Base-by-base conservation (phyloP, 2,329 filamentous ascomycete genomes). In the Madurella mycetomatis region DNA sequence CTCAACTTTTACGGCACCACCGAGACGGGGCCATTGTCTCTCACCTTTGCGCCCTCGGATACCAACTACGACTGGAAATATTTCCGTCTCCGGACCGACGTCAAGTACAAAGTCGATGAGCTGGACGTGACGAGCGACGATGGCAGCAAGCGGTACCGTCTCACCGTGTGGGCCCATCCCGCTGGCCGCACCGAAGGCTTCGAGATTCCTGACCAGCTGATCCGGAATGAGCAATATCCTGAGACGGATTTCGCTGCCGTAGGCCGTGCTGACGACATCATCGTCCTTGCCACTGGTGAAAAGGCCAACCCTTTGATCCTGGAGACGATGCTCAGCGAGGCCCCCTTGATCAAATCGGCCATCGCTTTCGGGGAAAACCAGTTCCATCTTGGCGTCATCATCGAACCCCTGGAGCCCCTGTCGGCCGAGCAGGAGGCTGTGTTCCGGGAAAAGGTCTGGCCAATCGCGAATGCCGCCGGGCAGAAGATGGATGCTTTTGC, bases 1-100 rank as follows among this genome's bases (percentile, higher is more conserved):
- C 25, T 46, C 44, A 46, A 46, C 44, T 31, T 32, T 31, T 46
- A 46, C 44, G 44, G 44, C 44, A 31, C 44, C 2, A 46, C 44
- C 11, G 44, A 46, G 31, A 40, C 18, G 9, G 42, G 31, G 15
- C 41, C 17, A 4, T 25, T 44, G 9, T 46, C 42, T 34, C 17
- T 12, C 15, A 25, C 34, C 16, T 48, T 48, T 30, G 37, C n/a
- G 9, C 49, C 49, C 16, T 37, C 31, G 41, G 41, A 40, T 25
- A 25, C 25, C 19, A 40, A 31, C 9, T 45, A 46, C 16, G 30
- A 46, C 16, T 46, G 44, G 44, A 32, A 31, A 19, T 46, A 32
- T 12, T 17, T 46, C 11, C 11, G 44, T 12, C 18, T 46, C 25
- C 25, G 44, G 16, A 16, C 19, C 15, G 44, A 46, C 30, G 34